Conservation (phyloP, 345 rosid species). For the Brassica incana region DNA sequence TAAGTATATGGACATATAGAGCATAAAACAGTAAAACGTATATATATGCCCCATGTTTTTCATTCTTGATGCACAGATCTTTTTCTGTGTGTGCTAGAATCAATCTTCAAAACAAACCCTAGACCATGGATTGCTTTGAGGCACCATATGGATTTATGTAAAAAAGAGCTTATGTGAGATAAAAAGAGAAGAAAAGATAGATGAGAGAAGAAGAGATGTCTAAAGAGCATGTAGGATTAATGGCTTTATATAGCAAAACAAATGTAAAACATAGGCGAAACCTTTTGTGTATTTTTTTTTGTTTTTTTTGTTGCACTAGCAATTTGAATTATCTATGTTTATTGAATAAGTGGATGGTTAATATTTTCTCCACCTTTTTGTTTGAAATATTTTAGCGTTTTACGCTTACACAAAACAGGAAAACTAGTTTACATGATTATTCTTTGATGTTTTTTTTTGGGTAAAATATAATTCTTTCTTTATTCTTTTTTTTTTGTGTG, state of each 20-base stretch:
- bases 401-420: not conserved
- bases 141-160: conserved; percentile 2
- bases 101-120: conserved; percentile 32
- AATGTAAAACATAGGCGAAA: conserved; percentile 13
- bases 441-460: not conserved
- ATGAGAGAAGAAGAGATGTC: conserved; percentile 15
- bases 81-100: conserved; percentile 2
- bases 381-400: conserved; percentile 10
- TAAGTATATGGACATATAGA: not conserved
- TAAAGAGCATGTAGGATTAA: conserved; percentile 13
- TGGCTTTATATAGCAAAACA: conserved; percentile 41
- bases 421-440: not conserved
- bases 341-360: conserved; percentile 23
- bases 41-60: not conserved
- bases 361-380: conserved; percentile 28
- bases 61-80: conserved; percentile 16
- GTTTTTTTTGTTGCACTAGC: conserved; percentile 18
- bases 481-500: not conserved
- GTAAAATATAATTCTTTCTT: not conserved
- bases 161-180: conserved; percentile 11
- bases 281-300: conserved; percentile 7
- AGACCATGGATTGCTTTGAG: not conserved
- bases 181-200: conserved; percentile 5
- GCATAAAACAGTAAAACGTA: conserved; percentile 3
- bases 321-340: not conserved